A percentile compares a stretch with the other conserved stretches of the same genome.
phyloP scores from a whole-genome alignment of 495 filamentous ascomycete genomes.

The Chlorociboria aeruginascens region DNA sequence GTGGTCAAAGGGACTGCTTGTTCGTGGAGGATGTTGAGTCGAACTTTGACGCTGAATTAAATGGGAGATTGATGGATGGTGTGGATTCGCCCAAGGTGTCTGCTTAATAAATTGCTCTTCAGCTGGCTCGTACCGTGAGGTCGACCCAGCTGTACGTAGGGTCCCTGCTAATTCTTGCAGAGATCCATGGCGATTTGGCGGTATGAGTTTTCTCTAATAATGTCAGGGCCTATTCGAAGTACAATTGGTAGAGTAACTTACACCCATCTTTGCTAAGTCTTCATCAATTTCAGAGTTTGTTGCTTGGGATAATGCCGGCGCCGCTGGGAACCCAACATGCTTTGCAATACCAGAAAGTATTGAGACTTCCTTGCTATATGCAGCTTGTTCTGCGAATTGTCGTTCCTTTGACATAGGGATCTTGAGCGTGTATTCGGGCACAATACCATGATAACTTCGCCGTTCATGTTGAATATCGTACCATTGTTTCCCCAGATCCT shows the following conservation, averaged over 20 bases:
- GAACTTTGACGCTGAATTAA: slow-evolving; percentile 19
- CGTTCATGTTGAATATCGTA: slow-evolving; percentile 88
- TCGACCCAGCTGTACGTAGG: slow-evolving; percentile 15
- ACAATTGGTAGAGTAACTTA: slow-evolving; percentile 36
- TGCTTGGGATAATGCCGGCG: slow-evolving; percentile 65
- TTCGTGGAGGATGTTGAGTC: slow-evolving; percentile 14
- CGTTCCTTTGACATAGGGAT: slow-evolving; percentile 60
- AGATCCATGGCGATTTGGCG: not conserved
- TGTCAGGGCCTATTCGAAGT: too few species aligned
- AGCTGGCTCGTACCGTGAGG: slow-evolving; percentile 41
- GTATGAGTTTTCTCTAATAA: too few species aligned
- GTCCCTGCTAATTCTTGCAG: slow-evolving; percentile 29
- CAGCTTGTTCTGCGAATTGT: slow-evolving; percentile 65
- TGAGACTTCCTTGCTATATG: slow-evolving; percentile 89
- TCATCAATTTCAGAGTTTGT: slow-evolving; percentile 65
- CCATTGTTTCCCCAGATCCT: slow-evolving; percentile 69
- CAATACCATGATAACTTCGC: slow-evolving; percentile 66
- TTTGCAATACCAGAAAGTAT: slow-evolving; percentile 84
- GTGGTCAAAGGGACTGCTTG: slow-evolving; percentile 18
- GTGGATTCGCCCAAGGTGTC: slow-evolving; percentile 80
- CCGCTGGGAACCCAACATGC: slow-evolving; percentile 89
- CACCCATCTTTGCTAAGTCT: slow-evolving; percentile 81
- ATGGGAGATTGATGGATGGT: slow-evolving; percentile 59
- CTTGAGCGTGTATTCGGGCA: slow-evolving; percentile 64
- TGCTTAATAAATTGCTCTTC: slow-evolving; percentile 75